Base-by-base conservation (phyloP, 192 early-diverging fungal genomes). In the Cetraspora pellucida region DNA sequence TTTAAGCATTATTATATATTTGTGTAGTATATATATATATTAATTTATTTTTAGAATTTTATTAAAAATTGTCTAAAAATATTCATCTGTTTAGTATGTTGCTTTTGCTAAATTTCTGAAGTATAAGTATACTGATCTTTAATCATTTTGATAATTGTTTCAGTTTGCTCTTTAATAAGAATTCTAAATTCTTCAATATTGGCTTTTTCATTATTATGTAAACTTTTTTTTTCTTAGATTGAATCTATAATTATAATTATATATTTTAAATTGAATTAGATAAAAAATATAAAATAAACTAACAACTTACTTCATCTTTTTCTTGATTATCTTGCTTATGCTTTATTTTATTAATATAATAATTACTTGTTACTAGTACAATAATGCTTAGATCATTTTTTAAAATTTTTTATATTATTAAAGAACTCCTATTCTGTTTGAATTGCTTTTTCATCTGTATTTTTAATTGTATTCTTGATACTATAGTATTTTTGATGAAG, bases 161-260 rank as follows among this genome's bases (percentile, higher is more conserved):
- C 57, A 3, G 57, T 59, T 59, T 59, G 58, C 27, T 59, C 10
- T 28, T 59, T 59, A 59, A 59, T 59, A 59, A 59, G 21, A 11
- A 11, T 28, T 28, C 14, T n/a, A 10, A 59, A 3, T 11, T 59
- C 57, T 59, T 59, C 19, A 25, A 59, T 27, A 59, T 28, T 21
- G 10, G 0, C 11, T 59, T 28, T 21, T 57, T 57, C 23, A 21
- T 4, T 14, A 54, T 23, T 19, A 1, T 21, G 23, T 57, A 21
- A 21, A 0, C 0, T 0, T 57, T 21, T 4, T 57, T 6, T 57
- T 57, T 57, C 21, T 25, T 57, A 54, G 52, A 4, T 54, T 14
- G n/a, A 54, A n/a, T 54, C 52, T 14, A 54, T 54, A 14, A 54
- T n/a, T 5, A n/a, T 14, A 54, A 14, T 54, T 14, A 54, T n/a